Evolutionary conservation across 2,329 filamentous ascomycete genomes (phyloP).

Genomic region (Pestalotiopsis sp.): DNA sequence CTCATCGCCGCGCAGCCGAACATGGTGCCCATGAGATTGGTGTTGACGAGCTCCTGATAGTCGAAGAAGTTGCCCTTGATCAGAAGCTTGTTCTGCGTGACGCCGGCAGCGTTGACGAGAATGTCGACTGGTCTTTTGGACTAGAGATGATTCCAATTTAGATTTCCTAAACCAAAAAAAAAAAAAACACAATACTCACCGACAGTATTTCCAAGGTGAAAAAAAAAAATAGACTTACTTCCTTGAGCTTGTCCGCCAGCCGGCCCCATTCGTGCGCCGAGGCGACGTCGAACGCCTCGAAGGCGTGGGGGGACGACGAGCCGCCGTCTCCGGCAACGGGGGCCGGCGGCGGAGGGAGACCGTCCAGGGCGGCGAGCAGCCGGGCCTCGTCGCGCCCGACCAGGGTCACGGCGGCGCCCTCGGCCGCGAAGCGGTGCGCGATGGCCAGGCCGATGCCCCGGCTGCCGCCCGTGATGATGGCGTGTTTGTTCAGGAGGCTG

Average conservation of each 20-base stretch:
- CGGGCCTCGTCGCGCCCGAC: conserved; percentile 57
- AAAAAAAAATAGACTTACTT: conserved; percentile 10
- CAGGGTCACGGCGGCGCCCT: conserved; percentile 63
- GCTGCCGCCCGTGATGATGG: conserved; percentile 70
- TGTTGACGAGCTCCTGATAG: conserved; percentile 63
- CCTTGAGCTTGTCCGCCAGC: conserved; percentile 13
- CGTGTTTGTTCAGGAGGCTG: conserved; percentile 49
- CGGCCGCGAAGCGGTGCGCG: conserved; percentile 63
- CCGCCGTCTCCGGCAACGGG: conserved; percentile 14
- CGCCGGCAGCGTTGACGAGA: conserved; percentile 80
- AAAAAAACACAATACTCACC: conserved; percentile 15
- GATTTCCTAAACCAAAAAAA: too few species aligned
- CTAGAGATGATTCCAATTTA: neutral
- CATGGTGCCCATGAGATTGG: conserved; percentile 72
- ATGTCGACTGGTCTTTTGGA: conserved; percentile 45
- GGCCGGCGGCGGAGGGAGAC: conserved; percentile 25
- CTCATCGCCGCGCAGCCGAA: conserved; percentile 58
- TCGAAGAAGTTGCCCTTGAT: conserved; percentile 51
- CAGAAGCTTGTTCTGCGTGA: conserved; percentile 69
- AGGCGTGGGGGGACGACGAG: conserved; percentile 15
- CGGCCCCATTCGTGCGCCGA: conserved; percentile 18
- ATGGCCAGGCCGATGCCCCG: conserved; percentile 72
- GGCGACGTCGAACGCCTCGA: conserved; percentile 25
- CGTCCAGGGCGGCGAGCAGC: conserved; percentile 42
- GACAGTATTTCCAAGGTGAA: conserved; percentile 19